phyloP scores from a whole-genome alignment of 2,329 filamentous ascomycete species.

The Aspergillus puulaauensis region DNA sequence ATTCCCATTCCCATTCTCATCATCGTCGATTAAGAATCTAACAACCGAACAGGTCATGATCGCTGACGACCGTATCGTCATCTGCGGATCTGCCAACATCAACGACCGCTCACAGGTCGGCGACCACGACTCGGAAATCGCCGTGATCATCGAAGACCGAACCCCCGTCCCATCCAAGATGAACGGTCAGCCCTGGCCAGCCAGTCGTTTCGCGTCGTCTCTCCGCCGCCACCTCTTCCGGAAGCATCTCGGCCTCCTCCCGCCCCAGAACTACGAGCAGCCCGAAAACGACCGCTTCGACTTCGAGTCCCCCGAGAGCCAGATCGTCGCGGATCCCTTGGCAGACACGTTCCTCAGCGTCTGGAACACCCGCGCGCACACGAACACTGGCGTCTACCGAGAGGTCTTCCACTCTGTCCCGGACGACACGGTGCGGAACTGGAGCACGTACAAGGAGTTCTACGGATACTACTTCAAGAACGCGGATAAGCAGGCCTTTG shows the following conservation, averaged over 20 bases:
- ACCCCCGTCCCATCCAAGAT: conserved; percentile 70
- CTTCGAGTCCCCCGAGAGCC: conserved; percentile 50
- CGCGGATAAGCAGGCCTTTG: conserved; percentile 43
- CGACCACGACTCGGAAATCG: conserved; percentile 85
- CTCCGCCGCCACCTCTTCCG: conserved; percentile 82
- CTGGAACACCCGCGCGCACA: conserved; percentile 60
- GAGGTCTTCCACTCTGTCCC: conserved; percentile 64
- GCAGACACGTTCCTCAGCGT: conserved; percentile 54
- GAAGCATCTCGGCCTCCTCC: conserved; percentile 82
- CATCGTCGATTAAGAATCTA: neutral
- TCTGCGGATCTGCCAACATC: conserved; percentile 85
- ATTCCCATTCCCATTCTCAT: too few relatives aligned
- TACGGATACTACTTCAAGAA: conserved; percentile 60
- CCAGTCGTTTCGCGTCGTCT: conserved; percentile 78
- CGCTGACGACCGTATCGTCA: conserved; percentile 78
- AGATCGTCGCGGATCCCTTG: conserved; percentile 58
- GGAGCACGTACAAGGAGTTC: conserved; percentile 64
- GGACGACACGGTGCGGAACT: conserved; percentile 57
- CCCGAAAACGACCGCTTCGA: conserved; percentile 60
- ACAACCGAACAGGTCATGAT: conserved; percentile 59
- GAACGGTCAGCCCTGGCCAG: conserved; percentile 74
- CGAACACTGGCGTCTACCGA: conserved; percentile 61
- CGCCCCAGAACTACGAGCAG: conserved; percentile 66
- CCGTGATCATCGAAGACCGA: conserved; percentile 85
- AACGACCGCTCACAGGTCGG: conserved; percentile 90